phyloP scores from a whole-genome alignment of 106 monocot genomes.

The Posidonia australis region DNA sequence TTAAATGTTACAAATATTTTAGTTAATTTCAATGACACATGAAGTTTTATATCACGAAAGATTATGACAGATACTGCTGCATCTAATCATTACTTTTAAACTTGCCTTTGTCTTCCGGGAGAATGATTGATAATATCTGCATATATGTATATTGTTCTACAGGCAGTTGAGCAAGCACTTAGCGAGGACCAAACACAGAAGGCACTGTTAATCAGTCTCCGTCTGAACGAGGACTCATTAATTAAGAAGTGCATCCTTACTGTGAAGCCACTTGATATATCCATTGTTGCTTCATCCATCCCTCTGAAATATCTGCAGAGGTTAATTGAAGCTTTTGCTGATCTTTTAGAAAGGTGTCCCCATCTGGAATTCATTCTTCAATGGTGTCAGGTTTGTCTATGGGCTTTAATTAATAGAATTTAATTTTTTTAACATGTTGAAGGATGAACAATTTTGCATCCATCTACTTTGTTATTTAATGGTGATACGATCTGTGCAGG shows the following conservation, averaged over 20 bases:
- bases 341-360: slow-evolving; percentile 78
- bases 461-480: neutral
- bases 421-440: neutral
- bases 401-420: neutral
- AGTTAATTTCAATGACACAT: no score
- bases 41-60: no score
- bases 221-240: slow-evolving; percentile 84
- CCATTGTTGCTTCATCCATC: slow-evolving; percentile 49
- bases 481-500: slow-evolving; percentile 29
- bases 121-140: no score
- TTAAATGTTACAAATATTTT: no score
- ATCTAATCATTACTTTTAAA: no score
- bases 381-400: slow-evolving; percentile 75
- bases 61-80: no score
- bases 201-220: slow-evolving; percentile 76
- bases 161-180: slow-evolving; percentile 80
- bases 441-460: neutral
- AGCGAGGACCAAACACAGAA: slow-evolving; percentile 44
- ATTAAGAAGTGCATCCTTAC: slow-evolving; percentile 87
- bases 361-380: slow-evolving; percentile 87
- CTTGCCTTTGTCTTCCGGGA: no score
- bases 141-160: neutral
- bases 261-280: slow-evolving; percentile 60
- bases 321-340: slow-evolving; percentile 75
- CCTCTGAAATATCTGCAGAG: slow-evolving; percentile 84